phyloP scores from a whole-genome alignment of 75 land plant species.

The Picea sitchensis region DNA sequence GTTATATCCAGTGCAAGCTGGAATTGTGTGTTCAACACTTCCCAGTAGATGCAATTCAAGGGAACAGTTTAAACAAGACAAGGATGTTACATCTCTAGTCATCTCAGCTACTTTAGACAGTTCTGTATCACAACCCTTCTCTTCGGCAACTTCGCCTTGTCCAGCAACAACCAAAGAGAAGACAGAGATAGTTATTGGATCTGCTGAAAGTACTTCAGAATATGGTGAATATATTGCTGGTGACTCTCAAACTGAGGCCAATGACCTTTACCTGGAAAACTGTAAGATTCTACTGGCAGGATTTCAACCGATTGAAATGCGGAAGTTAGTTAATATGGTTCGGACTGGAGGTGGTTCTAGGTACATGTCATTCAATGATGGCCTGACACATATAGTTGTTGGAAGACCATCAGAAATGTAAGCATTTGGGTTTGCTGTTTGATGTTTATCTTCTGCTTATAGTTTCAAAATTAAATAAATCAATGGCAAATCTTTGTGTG shows the following conservation, averaged over 20 bases:
- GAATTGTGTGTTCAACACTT: conserved; percentile 17
- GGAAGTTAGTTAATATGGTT: conserved; percentile 65
- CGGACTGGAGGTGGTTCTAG: conserved; percentile 92
- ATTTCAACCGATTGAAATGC: conserved; percentile 62
- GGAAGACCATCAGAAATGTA: conserved; percentile 81
- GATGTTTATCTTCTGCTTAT: neutral
- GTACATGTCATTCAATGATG: conserved; percentile 62
- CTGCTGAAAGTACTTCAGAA: conserved; percentile 9
- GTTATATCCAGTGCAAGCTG: conserved; percentile 55
- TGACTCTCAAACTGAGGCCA: conserved; percentile 57
- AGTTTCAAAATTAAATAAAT: neutral
- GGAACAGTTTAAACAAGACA: neutral
- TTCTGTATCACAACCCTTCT: conserved; percentile 25
- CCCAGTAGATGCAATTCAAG: neutral
- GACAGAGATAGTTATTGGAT: conserved; percentile 8
- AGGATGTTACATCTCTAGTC: conserved; percentile 11
- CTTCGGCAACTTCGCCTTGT: conserved; percentile 20
- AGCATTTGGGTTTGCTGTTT: conserved; percentile 8
- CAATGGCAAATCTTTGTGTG: neutral
- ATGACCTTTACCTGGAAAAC: conserved; percentile 75
- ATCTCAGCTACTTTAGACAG: conserved; percentile 19
- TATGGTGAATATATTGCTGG: conserved; percentile 36
- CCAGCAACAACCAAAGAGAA: conserved; percentile 12
- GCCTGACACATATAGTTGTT: conserved; percentile 85
- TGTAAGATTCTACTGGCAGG: conserved; percentile 78